Conservation (phyloP, 2,329 filamentous ascomycete genomes). For the Fonsecaea pedrosoi region DNA sequence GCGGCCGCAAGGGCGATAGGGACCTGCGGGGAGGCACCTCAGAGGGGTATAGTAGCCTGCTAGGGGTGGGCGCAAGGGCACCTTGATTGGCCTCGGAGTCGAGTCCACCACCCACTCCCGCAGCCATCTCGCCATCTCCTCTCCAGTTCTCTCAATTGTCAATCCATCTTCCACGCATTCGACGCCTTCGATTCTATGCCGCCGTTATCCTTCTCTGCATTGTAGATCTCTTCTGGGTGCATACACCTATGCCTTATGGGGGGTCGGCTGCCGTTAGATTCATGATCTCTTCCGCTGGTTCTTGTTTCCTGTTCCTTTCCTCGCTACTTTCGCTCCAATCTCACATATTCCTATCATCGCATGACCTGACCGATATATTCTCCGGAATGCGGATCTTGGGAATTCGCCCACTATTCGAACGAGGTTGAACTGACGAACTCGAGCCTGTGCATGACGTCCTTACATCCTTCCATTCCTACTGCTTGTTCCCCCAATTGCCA, state of each 20-base stretch:
- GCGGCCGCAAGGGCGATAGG: not conserved
- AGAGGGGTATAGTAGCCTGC: not conserved
- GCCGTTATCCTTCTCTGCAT: slow-evolving; percentile 19
- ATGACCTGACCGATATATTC: slow-evolving; percentile 5
- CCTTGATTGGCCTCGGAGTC: slow-evolving; percentile 8
- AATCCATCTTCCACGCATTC: not conserved
- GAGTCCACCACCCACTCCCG: slow-evolving; percentile 4
- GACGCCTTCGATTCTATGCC: slow-evolving; percentile 18
- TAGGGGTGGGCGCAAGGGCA: not conserved
- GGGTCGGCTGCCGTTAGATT: not conserved
- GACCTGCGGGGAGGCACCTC: slow-evolving; percentile 3
- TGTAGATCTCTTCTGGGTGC: slow-evolving; percentile 20
- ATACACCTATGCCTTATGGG: not conserved
- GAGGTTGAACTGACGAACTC: slow-evolving; percentile 4
- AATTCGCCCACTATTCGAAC: slow-evolving; percentile 13
- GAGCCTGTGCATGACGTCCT: slow-evolving; percentile 20
- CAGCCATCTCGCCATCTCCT: slow-evolving; percentile 5
- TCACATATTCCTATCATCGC: not conserved
- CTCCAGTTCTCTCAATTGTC: slow-evolving; percentile 9
- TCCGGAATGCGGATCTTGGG: slow-evolving; percentile 16
- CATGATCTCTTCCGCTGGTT: slow-evolving; percentile 1
- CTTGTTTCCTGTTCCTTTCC: slow-evolving; percentile 4
- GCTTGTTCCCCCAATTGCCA: not conserved
- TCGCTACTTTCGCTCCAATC: slow-evolving; percentile 2
- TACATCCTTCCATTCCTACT: not conserved